Percentiles rank a stretch among this genome's conserved stretches.
phyloP scores from a whole-genome alignment of 164 flowering plant species.

The Saururus chinensis region DNA sequence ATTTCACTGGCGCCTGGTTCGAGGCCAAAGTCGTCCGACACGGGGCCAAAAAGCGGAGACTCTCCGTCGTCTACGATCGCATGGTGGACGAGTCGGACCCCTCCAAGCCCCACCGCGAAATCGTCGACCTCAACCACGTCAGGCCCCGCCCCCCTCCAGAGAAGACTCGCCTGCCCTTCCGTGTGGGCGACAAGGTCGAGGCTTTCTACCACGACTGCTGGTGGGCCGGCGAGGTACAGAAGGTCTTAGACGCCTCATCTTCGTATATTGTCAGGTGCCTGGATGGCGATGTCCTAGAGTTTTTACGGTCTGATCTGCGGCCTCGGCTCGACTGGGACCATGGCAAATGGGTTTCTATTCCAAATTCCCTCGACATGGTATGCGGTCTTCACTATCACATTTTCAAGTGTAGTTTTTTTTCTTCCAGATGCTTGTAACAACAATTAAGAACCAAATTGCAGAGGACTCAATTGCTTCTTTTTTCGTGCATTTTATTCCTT shows the following conservation, averaged over 20 bases:
- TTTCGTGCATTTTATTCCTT: too few species aligned
- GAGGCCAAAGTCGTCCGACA: slow-evolving; percentile 18
- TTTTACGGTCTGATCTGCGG: slow-evolving; percentile 39
- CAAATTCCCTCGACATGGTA: background rate
- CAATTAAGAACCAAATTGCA: too few species aligned
- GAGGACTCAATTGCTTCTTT: too few species aligned
- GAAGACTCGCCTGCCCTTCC: slow-evolving; percentile 21
- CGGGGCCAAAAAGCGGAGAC: slow-evolving; percentile 29
- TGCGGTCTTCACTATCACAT: background rate
- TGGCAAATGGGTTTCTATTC: slow-evolving; percentile 50
- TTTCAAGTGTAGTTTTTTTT: too few species aligned
- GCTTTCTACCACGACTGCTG: slow-evolving; percentile 69
- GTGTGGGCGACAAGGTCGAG: slow-evolving; percentile 55
- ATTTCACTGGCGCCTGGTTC: slow-evolving; percentile 69
- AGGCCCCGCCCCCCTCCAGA: slow-evolving; percentile 55
- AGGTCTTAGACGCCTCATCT: slow-evolving; percentile 23
- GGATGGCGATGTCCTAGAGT: slow-evolving; percentile 33
- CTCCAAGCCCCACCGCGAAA: slow-evolving; percentile 39
- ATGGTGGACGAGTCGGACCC: slow-evolving; percentile 47
- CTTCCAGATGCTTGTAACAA: too few species aligned
- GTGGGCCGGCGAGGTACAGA: slow-evolving; percentile 72
- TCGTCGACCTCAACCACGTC: slow-evolving; percentile 31
- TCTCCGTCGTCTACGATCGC: slow-evolving; percentile 39
- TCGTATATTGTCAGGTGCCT: slow-evolving; percentile 46
- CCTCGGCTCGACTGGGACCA: slow-evolving; percentile 62